Base-by-base conservation (phyloP, 805 yeast genomes). In the Barnettozyma vustinii region DNA sequence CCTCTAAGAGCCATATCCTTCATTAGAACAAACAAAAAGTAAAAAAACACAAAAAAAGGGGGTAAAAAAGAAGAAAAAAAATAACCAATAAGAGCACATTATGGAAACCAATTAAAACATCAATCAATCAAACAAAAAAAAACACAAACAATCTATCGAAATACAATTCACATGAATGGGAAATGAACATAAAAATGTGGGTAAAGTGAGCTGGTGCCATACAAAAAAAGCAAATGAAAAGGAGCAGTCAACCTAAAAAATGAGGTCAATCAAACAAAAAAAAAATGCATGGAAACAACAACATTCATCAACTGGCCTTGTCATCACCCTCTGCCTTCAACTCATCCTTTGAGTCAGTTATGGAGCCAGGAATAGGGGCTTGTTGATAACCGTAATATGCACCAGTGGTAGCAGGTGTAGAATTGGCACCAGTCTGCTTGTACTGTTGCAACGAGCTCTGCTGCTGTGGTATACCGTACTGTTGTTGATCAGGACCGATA, bases 331-430 rank as follows among this genome's bases (percentile, higher is more conserved):
- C 42, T n/a, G 37, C 18, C 9, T 37, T 36, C 33, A 40, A 27
- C n/a, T 33, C 39, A 5, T 27, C 42, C 23, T 49, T 47, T 12
- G 46, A 9, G 13, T 44, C 47, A 25, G 45, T 6, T 9, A 18
- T n/a, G 10, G 42, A 2, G 21, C 43, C 33, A 9, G 40, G 45
- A 33, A 16, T 12, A 1, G 47, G 3, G 16, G 41, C 27, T 20
- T 48, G 48, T 32, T 46, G 50, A 39, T 50, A 52, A 2, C 52
- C 50, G 16, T 46, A 50, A 16, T 47, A 52, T n/a, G 37, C 36
- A 18, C 37, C 32, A 7, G 44, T 25, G 15, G 39, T 9, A 36
- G 10, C 20, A 8, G 37, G 37, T 6, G 23, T 27, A 20, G 23
- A 23, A 16, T 21, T n/a, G 9, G 10, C 19, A 9, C 42, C 30